Conservation (phyloP, 768 basidiomycete species). For the Trametes cinnabarina region DNA sequence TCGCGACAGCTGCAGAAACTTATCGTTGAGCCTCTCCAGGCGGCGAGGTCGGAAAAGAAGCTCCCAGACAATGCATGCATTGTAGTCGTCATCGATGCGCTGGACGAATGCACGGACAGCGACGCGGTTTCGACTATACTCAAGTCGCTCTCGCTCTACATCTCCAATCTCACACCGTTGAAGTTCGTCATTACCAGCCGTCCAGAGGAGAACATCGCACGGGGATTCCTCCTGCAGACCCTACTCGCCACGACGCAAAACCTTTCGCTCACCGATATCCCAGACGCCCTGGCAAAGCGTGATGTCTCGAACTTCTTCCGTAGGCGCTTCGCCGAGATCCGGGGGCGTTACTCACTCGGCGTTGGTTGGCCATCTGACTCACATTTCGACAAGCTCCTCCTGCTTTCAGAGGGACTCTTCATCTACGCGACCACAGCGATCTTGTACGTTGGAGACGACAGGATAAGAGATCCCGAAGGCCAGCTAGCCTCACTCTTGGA, state of each 20-base stretch:
- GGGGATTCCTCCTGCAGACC: background rate
- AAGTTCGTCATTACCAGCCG: slow-evolving; percentile 19
- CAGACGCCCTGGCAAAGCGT: background rate
- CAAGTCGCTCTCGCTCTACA: background rate
- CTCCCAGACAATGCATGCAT: background rate
- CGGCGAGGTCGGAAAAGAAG: background rate
- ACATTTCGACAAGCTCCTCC: background rate
- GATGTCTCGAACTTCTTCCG: background rate
- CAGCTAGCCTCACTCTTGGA: background rate
- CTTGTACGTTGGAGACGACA: slow-evolving; percentile 15
- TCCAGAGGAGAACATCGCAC: slow-evolving; percentile 4
- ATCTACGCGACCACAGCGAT: slow-evolving; percentile 23
- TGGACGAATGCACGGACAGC: slow-evolving; percentile 20
- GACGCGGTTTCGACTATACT: slow-evolving; percentile 6
- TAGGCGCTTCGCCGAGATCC: background rate
- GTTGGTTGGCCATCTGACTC: background rate
- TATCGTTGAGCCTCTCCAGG: slow-evolving; percentile 4
- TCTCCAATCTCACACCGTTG: background rate
- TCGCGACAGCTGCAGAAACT: slow-evolving; percentile 8
- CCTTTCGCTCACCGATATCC: background rate
- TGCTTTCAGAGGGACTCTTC: slow-evolving; percentile 14
- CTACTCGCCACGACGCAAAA: background rate
- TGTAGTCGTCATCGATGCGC: slow-evolving; percentile 17
- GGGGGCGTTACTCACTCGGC: background rate
- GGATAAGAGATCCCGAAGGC: background rate